phyloP scores from a whole-genome alignment of 352 stramenopile species.

The Bremia lactucae region DNA sequence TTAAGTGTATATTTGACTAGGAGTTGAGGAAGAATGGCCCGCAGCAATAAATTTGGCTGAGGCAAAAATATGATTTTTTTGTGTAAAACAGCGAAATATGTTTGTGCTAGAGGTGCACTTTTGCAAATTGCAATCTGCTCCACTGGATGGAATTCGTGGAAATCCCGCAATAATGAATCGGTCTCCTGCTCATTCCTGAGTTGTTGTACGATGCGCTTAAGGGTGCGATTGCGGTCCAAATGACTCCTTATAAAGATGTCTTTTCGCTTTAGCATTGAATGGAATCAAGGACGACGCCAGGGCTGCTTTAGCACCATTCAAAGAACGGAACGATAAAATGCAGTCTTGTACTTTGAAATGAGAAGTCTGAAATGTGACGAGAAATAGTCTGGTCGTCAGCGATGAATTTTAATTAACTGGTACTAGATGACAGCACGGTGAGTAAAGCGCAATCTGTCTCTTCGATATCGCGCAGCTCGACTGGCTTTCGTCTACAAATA shows the following conservation, averaged over 20 bases:
- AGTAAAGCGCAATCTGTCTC: conserved; percentile 58
- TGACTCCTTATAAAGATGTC: conserved; percentile 24
- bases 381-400: conserved; percentile 27
- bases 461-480: conserved; percentile 46
- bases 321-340: conserved; percentile 57
- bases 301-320: conserved; percentile 24
- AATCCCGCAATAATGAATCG: conserved; percentile 73
- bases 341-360: conserved; percentile 21
- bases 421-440: conserved; percentile 63
- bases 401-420: conserved; percentile 23
- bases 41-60: conserved; percentile 59
- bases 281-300: conserved; percentile 23
- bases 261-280: conserved; percentile 13
- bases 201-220: conserved; percentile 39
- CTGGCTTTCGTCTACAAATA: conserved; percentile 35
- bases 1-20: conserved; percentile 75
- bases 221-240: conserved; percentile 10
- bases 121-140: conserved; percentile 69
- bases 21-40: conserved; percentile 62
- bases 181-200: conserved; percentile 69
- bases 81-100: conserved; percentile 63
- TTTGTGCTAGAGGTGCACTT: conserved; percentile 39
- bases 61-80: conserved; percentile 66
- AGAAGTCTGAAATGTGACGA: conserved; percentile 21
- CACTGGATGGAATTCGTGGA: conserved; percentile 73